Percentiles rank a stretch among this genome's conserved stretches.
phyloP scores from a whole-genome alignment of 306 rosid genomes.

The Pterocarpus macrocarpus region DNA sequence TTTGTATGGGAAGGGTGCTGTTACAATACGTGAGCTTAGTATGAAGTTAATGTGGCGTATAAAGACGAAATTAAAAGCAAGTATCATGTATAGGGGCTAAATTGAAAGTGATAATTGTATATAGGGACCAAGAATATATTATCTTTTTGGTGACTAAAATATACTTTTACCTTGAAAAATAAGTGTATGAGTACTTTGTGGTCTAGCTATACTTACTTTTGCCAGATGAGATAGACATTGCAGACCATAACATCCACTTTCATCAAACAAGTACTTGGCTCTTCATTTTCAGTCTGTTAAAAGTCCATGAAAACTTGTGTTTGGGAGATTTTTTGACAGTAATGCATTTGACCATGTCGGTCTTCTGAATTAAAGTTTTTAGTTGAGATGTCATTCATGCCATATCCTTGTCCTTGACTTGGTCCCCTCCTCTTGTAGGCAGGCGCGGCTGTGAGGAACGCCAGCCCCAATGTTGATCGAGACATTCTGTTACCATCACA shows the following conservation, averaged over 20 bases:
- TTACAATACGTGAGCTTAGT: too few relatives aligned
- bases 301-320: constrained; percentile 36
- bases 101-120: too few relatives aligned
- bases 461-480: constrained; percentile 54
- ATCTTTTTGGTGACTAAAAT: too few relatives aligned
- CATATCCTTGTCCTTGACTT: constrained; percentile 50
- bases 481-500: constrained; percentile 55
- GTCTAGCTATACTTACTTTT: not conserved
- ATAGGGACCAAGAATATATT: too few relatives aligned
- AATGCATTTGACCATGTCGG: constrained; percentile 41
- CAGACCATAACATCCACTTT: constrained; percentile 32
- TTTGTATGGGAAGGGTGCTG: too few relatives aligned
- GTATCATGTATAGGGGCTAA: too few relatives aligned
- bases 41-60: too few relatives aligned
- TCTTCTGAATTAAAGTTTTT: constrained; percentile 51
- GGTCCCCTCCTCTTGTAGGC: constrained; percentile 67
- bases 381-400: constrained; percentile 50
- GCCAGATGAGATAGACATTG: not conserved
- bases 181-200: not conserved
- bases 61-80: too few relatives aligned
- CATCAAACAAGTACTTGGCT: constrained; percentile 33
- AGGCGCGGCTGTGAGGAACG: constrained; percentile 51
- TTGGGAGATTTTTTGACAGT: constrained; percentile 29
- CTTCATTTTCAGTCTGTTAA: constrained; percentile 25
- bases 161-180: too few relatives aligned